phyloP scores from a whole-genome alignment of 1,284 basidiomycete species.

The Moesziomyces globuligerus region DNA sequence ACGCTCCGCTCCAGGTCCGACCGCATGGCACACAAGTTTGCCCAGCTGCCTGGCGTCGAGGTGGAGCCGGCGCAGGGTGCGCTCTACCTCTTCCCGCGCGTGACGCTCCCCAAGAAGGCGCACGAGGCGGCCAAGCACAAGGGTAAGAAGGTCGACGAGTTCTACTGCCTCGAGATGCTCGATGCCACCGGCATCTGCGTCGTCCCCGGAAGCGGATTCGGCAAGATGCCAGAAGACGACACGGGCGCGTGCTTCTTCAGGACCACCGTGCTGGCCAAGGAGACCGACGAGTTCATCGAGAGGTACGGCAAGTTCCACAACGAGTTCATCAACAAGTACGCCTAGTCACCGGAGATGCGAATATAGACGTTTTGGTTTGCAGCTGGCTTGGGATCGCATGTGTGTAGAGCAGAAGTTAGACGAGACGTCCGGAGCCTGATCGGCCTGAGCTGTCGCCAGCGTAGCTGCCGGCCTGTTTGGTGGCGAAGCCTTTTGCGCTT shows the following conservation, averaged over 20 bases:
- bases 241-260: constrained; percentile 58
- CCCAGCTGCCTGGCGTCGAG: constrained; percentile 51
- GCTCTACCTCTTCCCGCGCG: constrained; percentile 83
- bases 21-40: constrained; percentile 57
- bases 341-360: constrained; percentile 6
- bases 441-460: constrained; percentile 20
- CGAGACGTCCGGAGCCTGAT: constrained; percentile 9
- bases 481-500: constrained; percentile 17
- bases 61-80: constrained; percentile 75
- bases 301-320: constrained; percentile 62
- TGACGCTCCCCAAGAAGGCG: constrained; percentile 72
- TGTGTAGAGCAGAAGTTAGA: constrained; percentile 1
- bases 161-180: constrained; percentile 62
- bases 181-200: constrained; percentile 66
- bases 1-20: constrained; percentile 55
- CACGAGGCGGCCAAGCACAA: constrained; percentile 51
- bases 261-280: constrained; percentile 64
- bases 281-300: constrained; percentile 63
- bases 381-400: not conserved
- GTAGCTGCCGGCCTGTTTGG: constrained; percentile 20
- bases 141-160: constrained; percentile 62
- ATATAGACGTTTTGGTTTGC: too few species aligned
- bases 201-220: constrained; percentile 64
- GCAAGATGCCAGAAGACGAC: constrained; percentile 50
- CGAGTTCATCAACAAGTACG: constrained; percentile 51